Base-by-base conservation (phyloP, 306 rosid genomes). In the Boehmeria nivea region DNA sequence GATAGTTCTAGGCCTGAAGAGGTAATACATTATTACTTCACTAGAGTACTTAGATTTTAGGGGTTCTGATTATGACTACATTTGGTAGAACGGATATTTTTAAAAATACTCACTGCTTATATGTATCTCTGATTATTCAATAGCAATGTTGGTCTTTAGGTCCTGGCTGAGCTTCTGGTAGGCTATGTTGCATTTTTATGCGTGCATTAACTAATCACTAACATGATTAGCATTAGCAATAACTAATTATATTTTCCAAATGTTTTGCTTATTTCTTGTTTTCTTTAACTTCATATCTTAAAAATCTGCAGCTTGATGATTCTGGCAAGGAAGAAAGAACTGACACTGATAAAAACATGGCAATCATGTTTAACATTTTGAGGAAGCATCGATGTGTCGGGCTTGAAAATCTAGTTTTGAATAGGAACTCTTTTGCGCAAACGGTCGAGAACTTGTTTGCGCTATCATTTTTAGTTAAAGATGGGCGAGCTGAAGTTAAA, bases 401-500 rank as follows among this genome's bases (percentile, higher is more conserved):
- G 37, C 89, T 90, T 44, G 94, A 90, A 64, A 68, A 76, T 49
- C 65, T 90, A 14, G 59, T 90, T 18, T 60, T 90, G 64, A 80
- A 87, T 65, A 74, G 79, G 47, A 61, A 19, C 18, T 84, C 95
- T 12, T 90, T 87, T 72, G 77, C 95, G 22, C 94, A 82, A 75
- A 90, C 91, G 0, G 85, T 87, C 28, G 95, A 90, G 61, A 87
- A 87, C 60, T 52, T 90, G 68, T 90, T 90, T 66, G 75, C 95
- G 11, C 78, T 90, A 6, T 90, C 98, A 24, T 90, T 90, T 63
- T 68, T 90, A 2, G 94, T 74, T 17, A 90, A 90, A 76, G 98
- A 90, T 62, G 95, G 95, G 22, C 82, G 98, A 26, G 95, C 82
- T 49, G 89, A 72, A 66, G 80, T 90, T 38, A 63, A 56, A 40